Base-by-base conservation (phyloP, 2,329 filamentous ascomycete genomes). In the Ilyonectria robusta region DNA sequence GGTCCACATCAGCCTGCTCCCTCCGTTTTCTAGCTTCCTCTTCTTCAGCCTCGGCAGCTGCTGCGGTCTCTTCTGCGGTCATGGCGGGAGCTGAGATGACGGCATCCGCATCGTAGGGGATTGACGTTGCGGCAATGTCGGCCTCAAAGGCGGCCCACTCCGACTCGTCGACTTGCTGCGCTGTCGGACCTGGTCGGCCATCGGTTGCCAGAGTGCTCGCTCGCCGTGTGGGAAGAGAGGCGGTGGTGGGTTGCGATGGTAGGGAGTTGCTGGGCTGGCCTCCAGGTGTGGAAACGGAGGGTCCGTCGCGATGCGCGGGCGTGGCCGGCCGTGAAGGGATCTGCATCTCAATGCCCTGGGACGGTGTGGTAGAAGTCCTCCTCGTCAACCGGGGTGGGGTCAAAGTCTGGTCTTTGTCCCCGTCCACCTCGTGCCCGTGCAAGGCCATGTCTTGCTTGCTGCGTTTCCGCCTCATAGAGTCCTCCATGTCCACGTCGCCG, bases 101-200 rank as follows among this genome's bases (percentile, higher is more conserved):
- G 7, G 88, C 90, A 65, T 87, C 85, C 47, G 80, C 76, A 23
- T 78, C 74, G 68, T 80, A 80, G 2, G 81, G 74, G 2, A 76
- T 76, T 31, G 78, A 72, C 26, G 83, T 77, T 33, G 83, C 81
- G 19, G 90, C 92, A 62, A 97, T 90, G 60, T 97, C 93, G 3
- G 93, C 92, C 78, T 97, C 92, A 77, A 97, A 97, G 9, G 93
- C 93, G 2, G 93, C 92, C 93, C 93, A 96, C 80, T 96, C 93
- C 60, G 91, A 89, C 76, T 97, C 93, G 77, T 95, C 90, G 9
- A 85, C 82, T 8, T 77, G 70, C 19, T 70, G 65, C 47, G 72
- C 59, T 19, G 69, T 53, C 29, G 72, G 40, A 11, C 61, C 59
- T 46, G 69, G 62, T n/a, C 72, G 47, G 11, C 74, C 65, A 37